Evolutionary conservation across 2,329 filamentous ascomycete species (phyloP), one percentile per base, ranked within the genome.

Genomic region (Ascochyta koolunga): DNA sequence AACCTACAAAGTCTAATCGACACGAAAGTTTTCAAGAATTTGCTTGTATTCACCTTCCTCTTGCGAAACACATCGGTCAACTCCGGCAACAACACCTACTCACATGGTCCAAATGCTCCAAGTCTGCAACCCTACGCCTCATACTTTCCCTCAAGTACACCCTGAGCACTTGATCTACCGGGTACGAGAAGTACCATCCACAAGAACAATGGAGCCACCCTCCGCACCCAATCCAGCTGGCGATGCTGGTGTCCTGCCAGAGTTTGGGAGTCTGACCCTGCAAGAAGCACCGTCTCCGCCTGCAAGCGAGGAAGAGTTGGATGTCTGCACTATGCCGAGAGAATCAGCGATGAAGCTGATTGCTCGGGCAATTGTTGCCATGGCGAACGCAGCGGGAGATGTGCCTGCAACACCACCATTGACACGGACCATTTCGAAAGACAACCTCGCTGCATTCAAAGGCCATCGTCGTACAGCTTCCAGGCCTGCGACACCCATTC

Each of bases 381-480:
- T 95, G 45, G 88, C 91, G 24, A 83, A 83, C 59, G 80, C 88
- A 54, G 90, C 89, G 1, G 89, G 90, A 68, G 90, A 96, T 67
- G 81, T 95, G 11, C 90, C 90, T 19, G 89, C 89, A 15, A 95
- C 88, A n/a, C 90, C 89, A 50, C 88, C 89, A 5, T 83, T 87
- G 2, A 82, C 82, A 47, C 82, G 81, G 21, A 84, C 85, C 0
- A 82, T 82, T 2, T 83, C 86, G n/a, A 70, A 66, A 33, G 72
- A 75, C 43, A 71, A 69, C 50, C 50, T 63, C 18, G 44, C 59
- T 13, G 51, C 55, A 42, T 25, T 55, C 27, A 60, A 54, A 45
- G 65, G 68, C 43, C 75, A 75, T 46, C 64, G 68, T 58, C 60
- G 73, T 58, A 62, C 72, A 65, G 61, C 63, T 65, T 69, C 76